A percentile compares a stretch with the other conserved stretches of the same genome.
Conservation (phyloP, 352 stramenopile genomes). For the Labyrinthula sp. region DNA sequence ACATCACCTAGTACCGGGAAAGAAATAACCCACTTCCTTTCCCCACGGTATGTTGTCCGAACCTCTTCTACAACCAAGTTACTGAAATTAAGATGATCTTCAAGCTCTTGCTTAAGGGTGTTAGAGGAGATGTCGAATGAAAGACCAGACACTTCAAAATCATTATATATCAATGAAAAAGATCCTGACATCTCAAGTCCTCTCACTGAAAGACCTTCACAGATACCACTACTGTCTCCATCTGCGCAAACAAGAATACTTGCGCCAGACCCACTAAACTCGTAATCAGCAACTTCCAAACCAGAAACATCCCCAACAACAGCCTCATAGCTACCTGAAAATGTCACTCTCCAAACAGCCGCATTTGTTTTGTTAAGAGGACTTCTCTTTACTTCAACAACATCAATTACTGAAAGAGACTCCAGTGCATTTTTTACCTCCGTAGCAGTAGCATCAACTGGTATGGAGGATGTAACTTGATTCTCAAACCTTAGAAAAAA, state of each 20-base stretch:
- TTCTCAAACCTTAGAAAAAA: constrained; percentile 44
- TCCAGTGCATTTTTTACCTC: constrained; percentile 50
- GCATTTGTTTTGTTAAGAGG: constrained; percentile 1
- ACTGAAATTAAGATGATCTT: background rate
- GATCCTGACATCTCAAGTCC: constrained; percentile 35
- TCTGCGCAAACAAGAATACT: constrained; percentile 49
- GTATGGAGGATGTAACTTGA: constrained; percentile 46
- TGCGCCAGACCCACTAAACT: constrained; percentile 25
- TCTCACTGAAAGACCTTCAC: constrained; percentile 40
- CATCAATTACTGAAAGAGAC: constrained; percentile 46
- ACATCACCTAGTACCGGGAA: no score
- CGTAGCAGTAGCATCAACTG: constrained; percentile 46
- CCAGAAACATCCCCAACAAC: constrained; percentile 4
- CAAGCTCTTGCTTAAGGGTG: no score
- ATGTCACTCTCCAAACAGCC: constrained; percentile 21
- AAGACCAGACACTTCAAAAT: background rate
- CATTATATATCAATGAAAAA: constrained; percentile 1
- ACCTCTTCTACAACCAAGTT: constrained; percentile 13
- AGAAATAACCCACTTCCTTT: constrained; percentile 37
- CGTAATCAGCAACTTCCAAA: background rate
- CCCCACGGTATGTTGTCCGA: background rate
- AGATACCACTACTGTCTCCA: constrained; percentile 58
- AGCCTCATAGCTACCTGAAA: constrained; percentile 11
- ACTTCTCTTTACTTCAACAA: constrained; percentile 39
- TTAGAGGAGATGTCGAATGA: background rate